Evolutionary conservation across 352 stramenopile species (phyloP).

Genomic region (Pythium chondricola): DNA sequence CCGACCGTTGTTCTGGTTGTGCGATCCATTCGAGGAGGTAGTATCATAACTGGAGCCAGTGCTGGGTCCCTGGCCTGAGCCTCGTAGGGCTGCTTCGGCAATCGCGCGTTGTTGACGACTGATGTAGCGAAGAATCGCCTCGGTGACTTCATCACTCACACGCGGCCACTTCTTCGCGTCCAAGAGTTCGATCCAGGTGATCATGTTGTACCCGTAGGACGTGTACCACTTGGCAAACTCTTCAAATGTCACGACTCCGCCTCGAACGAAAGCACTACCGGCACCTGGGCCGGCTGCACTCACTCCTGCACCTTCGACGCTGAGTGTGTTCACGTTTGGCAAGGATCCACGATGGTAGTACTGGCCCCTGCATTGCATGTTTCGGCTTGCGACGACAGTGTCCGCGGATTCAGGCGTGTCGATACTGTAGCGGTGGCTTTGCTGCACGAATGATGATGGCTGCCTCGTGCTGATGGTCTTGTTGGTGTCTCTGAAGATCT

Average conservation of each 20-base stretch:
- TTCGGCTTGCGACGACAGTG: constrained; percentile 27
- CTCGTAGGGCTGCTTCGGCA: constrained; percentile 14
- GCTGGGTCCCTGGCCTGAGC: constrained; percentile 26
- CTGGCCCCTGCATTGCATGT: constrained; percentile 22
- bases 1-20: constrained; percentile 31
- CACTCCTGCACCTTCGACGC: constrained; percentile 43
- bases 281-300: constrained; percentile 51
- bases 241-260: constrained; percentile 76
- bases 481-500: constrained; percentile 79
- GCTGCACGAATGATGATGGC: constrained; percentile 19
- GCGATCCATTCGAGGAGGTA: constrained; percentile 60
- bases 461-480: constrained; percentile 66
- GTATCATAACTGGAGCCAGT: constrained; percentile 61
- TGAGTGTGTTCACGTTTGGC: constrained; percentile 46
- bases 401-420: constrained; percentile 45
- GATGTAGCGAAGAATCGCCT: constrained; percentile 75
- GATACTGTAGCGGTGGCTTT: constrained; percentile 49
- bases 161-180: constrained; percentile 80
- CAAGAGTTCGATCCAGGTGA: constrained; percentile 83
- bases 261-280: constrained; percentile 60
- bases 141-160: constrained; percentile 47
- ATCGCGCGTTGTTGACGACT: constrained; percentile 63
- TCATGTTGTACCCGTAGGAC: constrained; percentile 70
- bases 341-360: constrained; percentile 74
- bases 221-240: constrained; percentile 87